Percentiles rank a stretch among this genome's conserved stretches.
Evolutionary conservation across 306 rosid species (phyloP).

Genomic region (Cicer chorassanicum): DNA sequence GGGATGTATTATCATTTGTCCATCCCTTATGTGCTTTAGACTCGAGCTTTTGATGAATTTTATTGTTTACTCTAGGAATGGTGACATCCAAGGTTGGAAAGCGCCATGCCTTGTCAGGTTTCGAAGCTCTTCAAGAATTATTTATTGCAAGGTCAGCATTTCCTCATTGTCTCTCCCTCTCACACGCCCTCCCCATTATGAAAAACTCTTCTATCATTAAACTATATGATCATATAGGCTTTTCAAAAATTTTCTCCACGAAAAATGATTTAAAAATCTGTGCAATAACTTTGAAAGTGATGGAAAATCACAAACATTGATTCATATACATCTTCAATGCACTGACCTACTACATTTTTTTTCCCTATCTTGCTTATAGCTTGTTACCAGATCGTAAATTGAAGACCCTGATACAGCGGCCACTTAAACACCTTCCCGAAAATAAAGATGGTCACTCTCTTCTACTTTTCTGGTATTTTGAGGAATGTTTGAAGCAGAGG

Average conservation of each 20-base stretch:
- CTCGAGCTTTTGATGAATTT: constrained; percentile 26
- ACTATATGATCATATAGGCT: not conserved
- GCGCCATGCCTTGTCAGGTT: constrained; percentile 91
- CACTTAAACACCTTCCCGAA: constrained; percentile 72
- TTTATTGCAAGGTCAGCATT: constrained; percentile 73
- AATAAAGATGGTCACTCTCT: constrained; percentile 92
- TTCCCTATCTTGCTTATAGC: constrained; percentile 53
- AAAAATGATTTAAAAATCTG: constrained; percentile 20
- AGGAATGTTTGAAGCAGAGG: constrained; percentile 97
- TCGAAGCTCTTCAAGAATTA: constrained; percentile 85
- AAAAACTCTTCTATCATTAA: not conserved
- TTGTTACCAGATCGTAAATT: constrained; percentile 89
- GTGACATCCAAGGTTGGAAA: constrained; percentile 97
- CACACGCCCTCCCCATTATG: not conserved
- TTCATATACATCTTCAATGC: constrained; percentile 19
- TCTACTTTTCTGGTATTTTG: constrained; percentile 93
- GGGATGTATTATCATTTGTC: constrained; percentile 1
- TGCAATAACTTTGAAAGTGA: not conserved
- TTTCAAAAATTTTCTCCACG: not conserved
- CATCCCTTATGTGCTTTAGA: constrained; percentile 1
- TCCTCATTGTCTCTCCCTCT: not conserved
- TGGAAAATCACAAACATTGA: constrained; percentile 9
- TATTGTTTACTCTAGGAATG: constrained; percentile 69
- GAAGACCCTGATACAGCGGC: constrained; percentile 77
- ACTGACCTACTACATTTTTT: constrained; percentile 33